A percentile compares a stretch with the other conserved stretches of the same genome.
Evolutionary conservation across 345 rosid species (phyloP).

Genomic region (Brassica incana): DNA sequence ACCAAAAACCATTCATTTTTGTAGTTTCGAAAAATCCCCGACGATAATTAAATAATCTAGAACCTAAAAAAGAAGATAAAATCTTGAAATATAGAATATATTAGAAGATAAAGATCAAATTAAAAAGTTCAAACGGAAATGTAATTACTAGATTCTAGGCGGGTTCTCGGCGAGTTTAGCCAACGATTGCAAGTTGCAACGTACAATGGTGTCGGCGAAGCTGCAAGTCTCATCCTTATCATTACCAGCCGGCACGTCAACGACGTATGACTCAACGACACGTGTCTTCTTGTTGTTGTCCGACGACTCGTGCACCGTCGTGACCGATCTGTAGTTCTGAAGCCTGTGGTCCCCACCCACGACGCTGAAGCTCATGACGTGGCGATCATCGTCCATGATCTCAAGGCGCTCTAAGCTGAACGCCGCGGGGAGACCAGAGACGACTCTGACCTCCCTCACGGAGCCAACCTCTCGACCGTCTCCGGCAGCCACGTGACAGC

Average conservation of each 20-base stretch:
- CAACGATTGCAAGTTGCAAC: slow-evolving; percentile 84
- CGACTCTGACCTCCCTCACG: slow-evolving; percentile 69
- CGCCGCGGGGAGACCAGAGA: slow-evolving; percentile 88
- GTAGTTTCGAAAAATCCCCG: slow-evolving; percentile 28
- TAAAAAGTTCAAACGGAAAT: neutral
- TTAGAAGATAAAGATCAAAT: neutral
- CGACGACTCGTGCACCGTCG: slow-evolving; percentile 60
- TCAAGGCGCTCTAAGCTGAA: slow-evolving; percentile 79
- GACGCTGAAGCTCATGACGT: slow-evolving; percentile 76
- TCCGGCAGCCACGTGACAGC: slow-evolving; percentile 69
- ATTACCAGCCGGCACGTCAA: slow-evolving; percentile 79
- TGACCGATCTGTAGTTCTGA: slow-evolving; percentile 70
- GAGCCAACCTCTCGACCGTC: slow-evolving; percentile 70
- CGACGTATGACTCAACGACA: slow-evolving; percentile 83
- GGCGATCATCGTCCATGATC: slow-evolving; percentile 79
- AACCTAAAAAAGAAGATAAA: slow-evolving; percentile 1
- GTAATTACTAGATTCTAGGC: slow-evolving; percentile 35
- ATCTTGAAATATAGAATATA: neutral
- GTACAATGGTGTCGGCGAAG: slow-evolving; percentile 75
- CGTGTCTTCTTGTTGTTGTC: slow-evolving; percentile 49
- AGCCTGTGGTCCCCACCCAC: slow-evolving; percentile 92
- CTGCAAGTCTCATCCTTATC: slow-evolving; percentile 75
- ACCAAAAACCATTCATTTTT: slow-evolving; percentile 16
- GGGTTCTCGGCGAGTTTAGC: slow-evolving; percentile 63
- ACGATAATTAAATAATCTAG: slow-evolving; percentile 19